A percentile compares a stretch with the other conserved stretches of the same genome.
Evolutionary conservation across 108 stramenopile species (phyloP).

Genomic region (Nannochloropsis oceanica): DNA sequence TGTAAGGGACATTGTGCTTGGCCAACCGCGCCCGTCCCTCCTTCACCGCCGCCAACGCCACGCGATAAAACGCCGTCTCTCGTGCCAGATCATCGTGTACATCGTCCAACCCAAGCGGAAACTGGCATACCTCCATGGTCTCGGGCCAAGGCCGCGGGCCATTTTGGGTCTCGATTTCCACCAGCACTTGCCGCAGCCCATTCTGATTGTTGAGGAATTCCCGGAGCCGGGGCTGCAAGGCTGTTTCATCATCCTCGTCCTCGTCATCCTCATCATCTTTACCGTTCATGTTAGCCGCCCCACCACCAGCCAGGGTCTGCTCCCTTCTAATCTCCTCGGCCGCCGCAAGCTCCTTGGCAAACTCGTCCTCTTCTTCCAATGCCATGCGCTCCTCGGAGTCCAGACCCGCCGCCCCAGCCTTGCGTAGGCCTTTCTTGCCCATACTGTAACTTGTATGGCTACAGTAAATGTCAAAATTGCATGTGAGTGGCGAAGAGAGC

Average conservation of each 20-base stretch:
- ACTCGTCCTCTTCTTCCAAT: constrained; percentile 17
- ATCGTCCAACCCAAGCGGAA: constrained; percentile 43
- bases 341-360: constrained; percentile 30
- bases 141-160: constrained; percentile 38
- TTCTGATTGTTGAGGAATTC: constrained; percentile 1
- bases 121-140: constrained; percentile 31
- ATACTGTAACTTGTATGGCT: background rate
- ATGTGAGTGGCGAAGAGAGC: too few relatives aligned
- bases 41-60: constrained; percentile 67
- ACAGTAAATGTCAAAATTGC: too few relatives aligned
- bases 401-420: background rate
- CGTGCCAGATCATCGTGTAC: constrained; percentile 91
- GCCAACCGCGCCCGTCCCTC: constrained; percentile 43
- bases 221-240: background rate
- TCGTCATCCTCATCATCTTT: background rate
- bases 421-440: background rate
- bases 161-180: constrained; percentile 11
- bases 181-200: constrained; percentile 24
- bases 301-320: constrained; percentile 4
- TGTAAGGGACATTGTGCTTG: constrained; percentile 26
- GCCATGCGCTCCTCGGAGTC: background rate
- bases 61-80: constrained; percentile 55
- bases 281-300: background rate
- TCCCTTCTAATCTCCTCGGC: constrained; percentile 25
- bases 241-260: background rate